phyloP scores from a whole-genome alignment of 2,329 filamentous ascomycete species.

The Phyllosticta citribraziliensis region DNA sequence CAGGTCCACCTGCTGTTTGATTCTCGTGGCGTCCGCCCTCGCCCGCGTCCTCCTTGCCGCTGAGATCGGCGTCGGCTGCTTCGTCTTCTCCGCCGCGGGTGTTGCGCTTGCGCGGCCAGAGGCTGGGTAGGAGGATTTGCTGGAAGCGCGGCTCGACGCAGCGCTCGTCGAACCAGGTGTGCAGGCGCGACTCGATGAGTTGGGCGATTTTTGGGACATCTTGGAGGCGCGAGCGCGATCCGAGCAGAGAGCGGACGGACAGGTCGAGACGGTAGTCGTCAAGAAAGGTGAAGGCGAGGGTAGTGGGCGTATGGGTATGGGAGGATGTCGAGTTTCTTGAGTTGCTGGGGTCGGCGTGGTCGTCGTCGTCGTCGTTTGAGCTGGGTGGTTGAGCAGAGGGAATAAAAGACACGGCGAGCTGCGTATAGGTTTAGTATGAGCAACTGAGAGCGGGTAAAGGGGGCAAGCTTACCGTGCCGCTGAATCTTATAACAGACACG shows the following conservation, averaged over 20 bases:
- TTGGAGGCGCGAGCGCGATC: conserved; percentile 68
- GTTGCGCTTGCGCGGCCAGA: conserved; percentile 80
- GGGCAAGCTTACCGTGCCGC: conserved; percentile 53
- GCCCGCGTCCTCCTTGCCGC: not conserved
- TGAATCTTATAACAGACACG: conserved; percentile 88
- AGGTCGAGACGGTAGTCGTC: conserved; percentile 81
- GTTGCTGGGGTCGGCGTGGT: conserved; percentile 17
- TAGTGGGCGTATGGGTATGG: conserved; percentile 51
- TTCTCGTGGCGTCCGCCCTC: not conserved
- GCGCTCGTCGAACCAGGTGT: conserved; percentile 81
- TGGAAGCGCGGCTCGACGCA: conserved; percentile 80
- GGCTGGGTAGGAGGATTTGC: conserved; percentile 69
- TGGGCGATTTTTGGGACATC: conserved; percentile 85
- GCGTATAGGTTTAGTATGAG: not conserved
- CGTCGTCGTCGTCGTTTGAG: conserved; percentile 34
- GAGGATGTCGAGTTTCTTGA: conserved; percentile 11
- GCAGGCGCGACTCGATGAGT: conserved; percentile 67
- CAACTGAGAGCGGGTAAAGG: not conserved
- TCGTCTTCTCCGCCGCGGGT: conserved; percentile 61
- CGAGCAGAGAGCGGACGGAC: conserved; percentile 68
- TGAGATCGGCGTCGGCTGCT: conserved; percentile 18
- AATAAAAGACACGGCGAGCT: conserved; percentile 80
- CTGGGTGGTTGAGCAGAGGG: conserved; percentile 43
- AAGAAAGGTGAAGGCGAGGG: conserved; percentile 88
- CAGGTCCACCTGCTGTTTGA: not conserved